phyloP scores from a whole-genome alignment of 1,139 yeast genomes.

The Debaryomyces nepalensis region DNA sequence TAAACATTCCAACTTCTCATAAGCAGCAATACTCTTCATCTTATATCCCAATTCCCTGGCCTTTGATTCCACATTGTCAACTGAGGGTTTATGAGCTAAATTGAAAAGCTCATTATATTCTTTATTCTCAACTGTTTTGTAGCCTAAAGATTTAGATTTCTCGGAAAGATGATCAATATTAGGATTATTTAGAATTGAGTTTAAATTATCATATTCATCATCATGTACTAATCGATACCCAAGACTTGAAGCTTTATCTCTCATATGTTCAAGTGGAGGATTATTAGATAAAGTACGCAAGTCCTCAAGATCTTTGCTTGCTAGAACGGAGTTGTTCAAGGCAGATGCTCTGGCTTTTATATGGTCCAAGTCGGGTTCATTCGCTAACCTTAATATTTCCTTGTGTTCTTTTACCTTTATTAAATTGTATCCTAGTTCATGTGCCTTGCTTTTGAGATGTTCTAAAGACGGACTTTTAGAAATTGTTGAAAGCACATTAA shows the following conservation, averaged over 20 bases:
- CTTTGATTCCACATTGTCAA: conserved; percentile 13
- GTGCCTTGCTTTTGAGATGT: conserved; percentile 13
- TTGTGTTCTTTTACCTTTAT: conserved; percentile 19
- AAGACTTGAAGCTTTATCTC: conserved; percentile 18
- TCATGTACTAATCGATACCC: conserved; percentile 15
- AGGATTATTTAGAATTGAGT: conserved; percentile 25
- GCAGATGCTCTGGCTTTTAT: conserved; percentile 19
- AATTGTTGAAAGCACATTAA: conserved; percentile 15
- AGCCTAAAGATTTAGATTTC: conserved; percentile 15
- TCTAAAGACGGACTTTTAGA: conserved; percentile 19
- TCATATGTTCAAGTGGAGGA: conserved; percentile 24
- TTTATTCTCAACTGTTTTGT: conserved; percentile 9
- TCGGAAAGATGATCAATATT: conserved; percentile 21
- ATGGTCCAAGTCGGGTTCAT: conserved; percentile 25
- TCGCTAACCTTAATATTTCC: conserved; percentile 17
- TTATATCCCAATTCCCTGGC: conserved; percentile 7
- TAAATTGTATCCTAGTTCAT: conserved; percentile 16
- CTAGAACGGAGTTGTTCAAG: conserved; percentile 21
- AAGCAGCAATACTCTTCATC: conserved; percentile 7
- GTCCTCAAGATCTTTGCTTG: conserved; percentile 20
- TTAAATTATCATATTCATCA: conserved; percentile 19
- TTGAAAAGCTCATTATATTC: conserved; percentile 14
- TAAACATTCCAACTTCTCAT: conserved; percentile 12
- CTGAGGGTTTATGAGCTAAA: conserved; percentile 21
- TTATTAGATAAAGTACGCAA: conserved; percentile 22